phyloP scores from a whole-genome alignment of 768 basidiomycete genomes.

The Boletus patriciae region DNA sequence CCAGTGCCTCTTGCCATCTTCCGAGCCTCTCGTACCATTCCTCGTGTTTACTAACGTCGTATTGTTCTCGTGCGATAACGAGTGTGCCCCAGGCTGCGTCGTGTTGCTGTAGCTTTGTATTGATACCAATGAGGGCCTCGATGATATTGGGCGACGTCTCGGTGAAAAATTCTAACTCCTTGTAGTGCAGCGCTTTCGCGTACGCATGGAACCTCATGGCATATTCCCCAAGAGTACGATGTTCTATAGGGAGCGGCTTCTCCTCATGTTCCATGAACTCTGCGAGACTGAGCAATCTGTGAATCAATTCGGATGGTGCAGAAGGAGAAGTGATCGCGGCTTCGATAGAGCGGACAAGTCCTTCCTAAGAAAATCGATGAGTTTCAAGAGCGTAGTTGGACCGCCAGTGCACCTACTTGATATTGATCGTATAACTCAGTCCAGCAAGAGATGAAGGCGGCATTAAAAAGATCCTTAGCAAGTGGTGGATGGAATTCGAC shows the following conservation, averaged over 20 bases:
- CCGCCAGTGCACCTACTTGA: conserved; percentile 54
- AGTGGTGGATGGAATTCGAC: conserved; percentile 90
- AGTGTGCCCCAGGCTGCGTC: conserved; percentile 98
- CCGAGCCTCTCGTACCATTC: conserved; percentile 98
- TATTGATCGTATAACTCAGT: conserved; percentile 93
- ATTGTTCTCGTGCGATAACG: conserved; percentile 83
- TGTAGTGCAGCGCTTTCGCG: conserved; percentile 97
- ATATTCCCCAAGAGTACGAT: conserved; percentile 89
- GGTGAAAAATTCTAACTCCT: conserved; percentile 94
- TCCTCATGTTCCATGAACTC: conserved; percentile 99
- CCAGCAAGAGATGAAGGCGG: conserved; percentile 98
- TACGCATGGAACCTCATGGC: conserved; percentile 92
- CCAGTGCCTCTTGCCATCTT: conserved; percentile 91
- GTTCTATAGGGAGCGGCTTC: conserved; percentile 90
- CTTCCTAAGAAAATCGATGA: conserved; percentile 60
- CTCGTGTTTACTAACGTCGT: conserved; percentile 89
- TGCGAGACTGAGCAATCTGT: conserved; percentile 87
- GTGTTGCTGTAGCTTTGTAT: conserved; percentile 93
- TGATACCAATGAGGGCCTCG: conserved; percentile 93
- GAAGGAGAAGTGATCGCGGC: conserved; percentile 73
- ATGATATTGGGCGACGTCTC: conserved; percentile 90
- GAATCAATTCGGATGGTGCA: conserved; percentile 86
- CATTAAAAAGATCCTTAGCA: conserved; percentile 94
- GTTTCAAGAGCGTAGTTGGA: background rate
- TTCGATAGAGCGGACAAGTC: conserved; percentile 89